Percentiles rank a stretch among this genome's conserved stretches.
phyloP scores from a whole-genome alignment of 2,329 filamentous ascomycete species.

The Lachnellula arida region DNA sequence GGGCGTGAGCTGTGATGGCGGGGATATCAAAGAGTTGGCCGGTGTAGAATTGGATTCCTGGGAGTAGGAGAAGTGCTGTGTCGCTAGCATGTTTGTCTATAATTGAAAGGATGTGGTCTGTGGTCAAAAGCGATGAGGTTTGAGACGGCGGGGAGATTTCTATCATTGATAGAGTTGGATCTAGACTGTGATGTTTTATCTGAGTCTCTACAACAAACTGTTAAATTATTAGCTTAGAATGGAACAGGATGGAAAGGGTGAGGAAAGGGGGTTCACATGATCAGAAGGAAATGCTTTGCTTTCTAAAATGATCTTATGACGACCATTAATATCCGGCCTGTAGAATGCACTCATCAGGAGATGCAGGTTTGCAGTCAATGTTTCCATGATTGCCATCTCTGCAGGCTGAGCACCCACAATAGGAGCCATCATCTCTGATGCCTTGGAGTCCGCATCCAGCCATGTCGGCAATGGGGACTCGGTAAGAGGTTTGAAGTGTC shows the following conservation, averaged over 20 bases:
- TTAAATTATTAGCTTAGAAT: slow-evolving; percentile 15
- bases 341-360: slow-evolving; percentile 77
- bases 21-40: slow-evolving; percentile 73
- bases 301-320: slow-evolving; percentile 73
- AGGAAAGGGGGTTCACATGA: slow-evolving; percentile 66
- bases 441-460: slow-evolving; percentile 65
- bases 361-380: slow-evolving; percentile 73
- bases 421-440: slow-evolving; percentile 61
- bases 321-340: slow-evolving; percentile 51
- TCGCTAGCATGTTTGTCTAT: slow-evolving; percentile 62
- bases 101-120: slow-evolving; percentile 59
- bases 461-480: slow-evolving; percentile 60
- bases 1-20: slow-evolving; percentile 67
- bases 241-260: slow-evolving; percentile 2
- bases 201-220: slow-evolving; percentile 76
- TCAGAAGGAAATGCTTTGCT: slow-evolving; percentile 79
- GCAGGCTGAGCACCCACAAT: slow-evolving; percentile 63
- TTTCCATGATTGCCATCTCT: slow-evolving; percentile 77
- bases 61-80: slow-evolving; percentile 68
- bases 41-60: slow-evolving; percentile 76
- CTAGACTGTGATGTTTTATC: slow-evolving; percentile 61
- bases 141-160: slow-evolving; percentile 54
- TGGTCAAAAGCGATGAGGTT: slow-evolving; percentile 53
- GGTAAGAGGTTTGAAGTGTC: slow-evolving; percentile 65
- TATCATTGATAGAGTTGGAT: slow-evolving; percentile 62